Base-by-base conservation (phyloP, 2,329 filamentous ascomycete species). In the Lasiodiplodia sp. region DNA sequence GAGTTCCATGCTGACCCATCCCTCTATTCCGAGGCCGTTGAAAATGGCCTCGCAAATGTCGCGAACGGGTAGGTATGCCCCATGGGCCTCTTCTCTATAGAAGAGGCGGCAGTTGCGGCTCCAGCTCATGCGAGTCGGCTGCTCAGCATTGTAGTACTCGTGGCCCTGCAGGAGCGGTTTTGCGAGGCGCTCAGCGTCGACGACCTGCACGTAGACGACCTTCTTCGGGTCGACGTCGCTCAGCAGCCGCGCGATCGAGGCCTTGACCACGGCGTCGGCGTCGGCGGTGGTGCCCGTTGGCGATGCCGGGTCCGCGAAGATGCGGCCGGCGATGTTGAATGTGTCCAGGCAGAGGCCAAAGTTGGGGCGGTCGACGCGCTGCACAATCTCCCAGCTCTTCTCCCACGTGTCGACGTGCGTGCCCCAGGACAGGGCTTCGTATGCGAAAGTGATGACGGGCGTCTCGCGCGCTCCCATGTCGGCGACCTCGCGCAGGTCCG, bases 331-430 rank as follows among this genome's bases (percentile, higher is more conserved):
- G 69, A 94, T 91, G 78, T 94, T 92, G 81, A 93, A 94, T 0
- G 89, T 92, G 78, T 94, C 92, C 28, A 94, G 83, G 75, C 91
- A 93, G 51, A 93, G 82, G 8, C 92, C 92, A 75, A 94, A 93
- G 78, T 94, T 94, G 10, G 85, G 79, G 8, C 90, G 79, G 76
- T 92, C 83, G 34, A 94, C 91, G 2, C 80, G 81, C 72, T 84
- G 79, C 0, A 94, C 88, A 2, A 93, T 82, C 7, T 90, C 87
- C 90, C 90, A 95, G 71, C 86, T 88, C 12, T 82, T 80, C 76
- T 94, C 91, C 92, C 92, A 95, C 0, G 84, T 88, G 75, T 92
- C 85, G 69, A 90, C 82, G 65, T 88, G 84, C 0, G 91, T 93
- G 11, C 90, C 91, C 87, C 90, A 95, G 72, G 86, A 88, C 3